phyloP scores from a whole-genome alignment of 2,329 filamentous ascomycete genomes.

The Truncatella angustata region DNA sequence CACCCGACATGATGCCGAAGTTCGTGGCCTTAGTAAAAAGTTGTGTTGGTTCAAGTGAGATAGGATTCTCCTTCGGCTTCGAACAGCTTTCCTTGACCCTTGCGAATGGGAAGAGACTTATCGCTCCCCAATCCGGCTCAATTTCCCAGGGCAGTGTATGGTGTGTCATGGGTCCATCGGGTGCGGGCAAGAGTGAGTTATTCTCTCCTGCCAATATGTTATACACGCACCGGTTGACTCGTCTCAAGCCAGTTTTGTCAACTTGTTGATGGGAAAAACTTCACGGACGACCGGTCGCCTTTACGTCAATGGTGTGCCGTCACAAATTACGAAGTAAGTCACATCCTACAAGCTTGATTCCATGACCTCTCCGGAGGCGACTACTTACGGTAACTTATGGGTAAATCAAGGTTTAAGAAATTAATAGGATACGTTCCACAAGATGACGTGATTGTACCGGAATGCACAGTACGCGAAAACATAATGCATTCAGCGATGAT shows the following conservation, averaged over 20 bases:
- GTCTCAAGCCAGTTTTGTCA: neutral
- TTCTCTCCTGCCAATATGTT: neutral
- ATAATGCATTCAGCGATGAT: neutral
- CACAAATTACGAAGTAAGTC: neutral
- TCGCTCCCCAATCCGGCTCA: neutral
- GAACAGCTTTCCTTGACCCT: neutral
- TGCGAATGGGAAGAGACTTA: neutral
- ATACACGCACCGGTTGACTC: neutral
- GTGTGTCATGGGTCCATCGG: slow-evolving; percentile 3
- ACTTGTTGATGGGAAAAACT: neutral
- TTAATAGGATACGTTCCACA: neutral
- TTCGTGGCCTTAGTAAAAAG: neutral
- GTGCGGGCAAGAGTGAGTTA: slow-evolving; percentile 2
- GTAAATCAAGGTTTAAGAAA: neutral
- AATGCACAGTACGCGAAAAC: slow-evolving; percentile 1
- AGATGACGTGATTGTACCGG: neutral
- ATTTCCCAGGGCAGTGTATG: neutral
- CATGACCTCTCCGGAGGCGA: neutral
- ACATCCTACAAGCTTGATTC: neutral
- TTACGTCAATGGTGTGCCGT: neutral
- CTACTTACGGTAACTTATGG: neutral
- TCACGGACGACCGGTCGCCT: neutral
- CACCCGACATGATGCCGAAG: neutral
- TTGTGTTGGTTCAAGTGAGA: neutral
- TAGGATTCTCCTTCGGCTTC: neutral